These are phyloP conservation scores for Drechslerella stenobrocha DNA, from an alignment of 2,329 filamentous ascomycete genomes.

Conservation along the genomic window DNA sequence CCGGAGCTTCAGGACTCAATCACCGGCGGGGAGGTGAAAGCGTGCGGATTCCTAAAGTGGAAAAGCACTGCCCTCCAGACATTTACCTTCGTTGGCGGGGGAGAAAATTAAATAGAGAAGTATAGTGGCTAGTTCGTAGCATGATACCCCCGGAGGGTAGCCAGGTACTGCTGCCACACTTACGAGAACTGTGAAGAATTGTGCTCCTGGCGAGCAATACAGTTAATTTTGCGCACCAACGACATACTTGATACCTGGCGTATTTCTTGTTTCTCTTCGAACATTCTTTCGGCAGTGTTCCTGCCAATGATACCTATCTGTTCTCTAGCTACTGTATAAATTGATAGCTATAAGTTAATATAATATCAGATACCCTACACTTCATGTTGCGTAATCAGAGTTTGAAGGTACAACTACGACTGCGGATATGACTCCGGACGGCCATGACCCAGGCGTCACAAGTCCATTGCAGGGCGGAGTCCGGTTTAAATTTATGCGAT, in stretches of 20 bases:
- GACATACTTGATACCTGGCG: too few species aligned
- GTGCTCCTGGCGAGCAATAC: too few species aligned
- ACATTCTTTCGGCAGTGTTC: not conserved
- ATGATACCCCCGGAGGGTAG: too few species aligned
- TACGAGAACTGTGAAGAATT: too few species aligned
- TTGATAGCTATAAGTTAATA: not conserved
- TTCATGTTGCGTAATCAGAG: not conserved
- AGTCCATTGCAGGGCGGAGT: too few species aligned
- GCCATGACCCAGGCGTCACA: too few species aligned
- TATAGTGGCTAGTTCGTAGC: too few species aligned
- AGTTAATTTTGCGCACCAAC: too few species aligned
- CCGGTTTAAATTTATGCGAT: too few species aligned
- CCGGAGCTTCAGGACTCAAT: conserved; percentile 19
- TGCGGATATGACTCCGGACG: too few species aligned
- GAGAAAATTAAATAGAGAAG: not conserved
- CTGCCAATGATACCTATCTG: not conserved
- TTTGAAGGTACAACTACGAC: too few species aligned
- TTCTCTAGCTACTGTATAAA: not conserved
- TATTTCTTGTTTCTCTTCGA: not conserved
- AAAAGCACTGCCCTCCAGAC: conserved; percentile 1
- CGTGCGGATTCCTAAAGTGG: conserved; percentile 38
- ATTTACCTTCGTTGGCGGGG: not conserved
- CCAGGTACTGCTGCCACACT: too few species aligned
- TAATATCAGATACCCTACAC: not conserved
- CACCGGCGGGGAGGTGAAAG: conserved; percentile 26